Conservation (phyloP, 768 basidiomycete genomes). For the Pisolithus tinctorius region DNA sequence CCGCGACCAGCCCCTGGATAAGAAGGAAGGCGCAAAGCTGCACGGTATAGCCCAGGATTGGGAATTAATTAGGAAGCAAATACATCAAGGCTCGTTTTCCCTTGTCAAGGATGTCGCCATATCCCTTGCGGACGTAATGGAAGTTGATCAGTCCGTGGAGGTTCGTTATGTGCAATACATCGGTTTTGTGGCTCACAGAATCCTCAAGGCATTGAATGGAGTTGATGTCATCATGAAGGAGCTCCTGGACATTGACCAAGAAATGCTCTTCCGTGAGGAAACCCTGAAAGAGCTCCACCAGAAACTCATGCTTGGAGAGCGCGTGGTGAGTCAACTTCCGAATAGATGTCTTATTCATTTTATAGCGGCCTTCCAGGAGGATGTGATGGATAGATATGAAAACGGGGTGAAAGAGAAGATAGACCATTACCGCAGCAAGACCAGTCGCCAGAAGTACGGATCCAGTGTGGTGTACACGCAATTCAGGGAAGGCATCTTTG, state of each 20-base stretch:
- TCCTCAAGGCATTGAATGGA: conserved; percentile 43
- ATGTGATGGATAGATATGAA: conserved; percentile 47
- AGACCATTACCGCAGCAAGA: conserved; percentile 49
- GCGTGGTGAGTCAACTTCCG: conserved; percentile 44
- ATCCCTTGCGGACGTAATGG: conserved; percentile 56
- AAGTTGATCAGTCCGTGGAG: conserved; percentile 44
- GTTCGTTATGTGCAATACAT: conserved; percentile 28
- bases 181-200: neutral
- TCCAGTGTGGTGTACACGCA: conserved; percentile 50
- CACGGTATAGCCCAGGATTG: conserved; percentile 58
- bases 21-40: conserved; percentile 44
- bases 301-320: conserved; percentile 44
- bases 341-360: neutral
- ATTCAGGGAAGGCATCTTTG: conserved; percentile 66
- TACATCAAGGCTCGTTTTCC: conserved; percentile 36
- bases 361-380: conserved; percentile 32
- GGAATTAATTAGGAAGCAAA: conserved; percentile 45
- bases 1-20: conserved; percentile 58
- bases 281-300: conserved; percentile 53
- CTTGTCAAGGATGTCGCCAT: conserved; percentile 48
- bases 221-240: conserved; percentile 65
- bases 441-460: conserved; percentile 73
- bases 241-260: conserved; percentile 57
- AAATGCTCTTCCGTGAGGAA: conserved; percentile 51
- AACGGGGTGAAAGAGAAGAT: conserved; percentile 34